These are phyloP conservation scores for Tricladium varicosporioides DNA, from an alignment of 2,329 filamentous ascomycete genomes.

Conservation along the genomic window DNA sequence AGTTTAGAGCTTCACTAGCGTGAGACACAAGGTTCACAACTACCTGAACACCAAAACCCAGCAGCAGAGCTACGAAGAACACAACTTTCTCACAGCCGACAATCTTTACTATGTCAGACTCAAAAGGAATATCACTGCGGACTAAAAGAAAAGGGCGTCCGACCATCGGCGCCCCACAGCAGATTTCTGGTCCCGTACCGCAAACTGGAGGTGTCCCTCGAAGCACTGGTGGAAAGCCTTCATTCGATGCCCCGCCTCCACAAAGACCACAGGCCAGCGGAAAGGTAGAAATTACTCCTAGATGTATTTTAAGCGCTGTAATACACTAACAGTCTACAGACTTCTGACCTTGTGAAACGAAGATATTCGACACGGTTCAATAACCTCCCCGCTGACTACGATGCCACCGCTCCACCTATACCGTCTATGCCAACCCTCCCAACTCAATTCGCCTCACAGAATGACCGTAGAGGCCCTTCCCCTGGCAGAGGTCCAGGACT, in stretches of 20 bases:
- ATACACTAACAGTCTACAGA: slow-evolving; percentile 37
- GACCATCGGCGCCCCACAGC: slow-evolving; percentile 58
- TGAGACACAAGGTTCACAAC: neutral
- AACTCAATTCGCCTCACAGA: slow-evolving; percentile 40
- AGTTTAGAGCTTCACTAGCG: neutral
- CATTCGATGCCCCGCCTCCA: slow-evolving; percentile 38
- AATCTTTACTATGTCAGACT: slow-evolving; percentile 67
- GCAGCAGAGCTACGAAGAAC: neutral
- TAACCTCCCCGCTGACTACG: slow-evolving; percentile 67
- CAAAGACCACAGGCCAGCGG: slow-evolving; percentile 53
- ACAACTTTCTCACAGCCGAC: too few relatives aligned
- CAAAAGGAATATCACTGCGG: slow-evolving; percentile 58
- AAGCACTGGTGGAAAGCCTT: slow-evolving; percentile 35
- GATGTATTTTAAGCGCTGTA: neutral
- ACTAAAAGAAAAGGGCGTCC: slow-evolving; percentile 62
- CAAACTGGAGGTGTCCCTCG: slow-evolving; percentile 46
- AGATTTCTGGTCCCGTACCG: slow-evolving; percentile 60
- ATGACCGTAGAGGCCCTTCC: slow-evolving; percentile 27
- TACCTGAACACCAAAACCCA: neutral
- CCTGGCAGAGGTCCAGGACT: slow-evolving; percentile 50
- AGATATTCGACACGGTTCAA: slow-evolving; percentile 94
- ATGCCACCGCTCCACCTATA: slow-evolving; percentile 63
- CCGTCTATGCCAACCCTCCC: slow-evolving; percentile 71
- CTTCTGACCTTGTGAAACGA: slow-evolving; percentile 84
- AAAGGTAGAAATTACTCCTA: slow-evolving; percentile 45